Base-by-base conservation (phyloP, 306 rosid genomes). In the Corylus americana region DNA sequence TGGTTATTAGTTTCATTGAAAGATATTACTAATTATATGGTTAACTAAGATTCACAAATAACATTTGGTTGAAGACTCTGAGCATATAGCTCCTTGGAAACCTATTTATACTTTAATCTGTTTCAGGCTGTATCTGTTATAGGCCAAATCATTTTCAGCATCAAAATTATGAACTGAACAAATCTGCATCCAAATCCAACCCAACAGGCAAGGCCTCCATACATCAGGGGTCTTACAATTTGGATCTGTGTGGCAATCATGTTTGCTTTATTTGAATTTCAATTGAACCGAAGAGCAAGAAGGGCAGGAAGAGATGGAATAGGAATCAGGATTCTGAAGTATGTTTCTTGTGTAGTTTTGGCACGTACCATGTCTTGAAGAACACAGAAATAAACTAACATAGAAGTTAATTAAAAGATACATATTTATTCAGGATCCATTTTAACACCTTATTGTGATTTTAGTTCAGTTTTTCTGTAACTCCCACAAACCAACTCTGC, bases 311-410 rank as follows among this genome's bases (percentile, higher is more conserved):
- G 49, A 37, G 7, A 16, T 16, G 6, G 16, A 8, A 37, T 37
- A 16, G 5, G 49, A 66, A 39, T 66, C 35, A 37, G 6, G 49
- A 37, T 66, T 37, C 49, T 37, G 47, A 1, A 35, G 47, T 37
- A 66, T 7, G n/a, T 64, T 64, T 64, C 48, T 64, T 64, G 37
- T 31, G 48, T 16, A 64, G 70, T 64, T 64, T 25, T 35, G 70
- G 18, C 1, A 25, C 25, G 39, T 27, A 27, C 13, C 48, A 31
- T 37, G 22, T 16, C 10, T 63, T 62, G 45, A 39, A 14, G 25
- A 31, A 64, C 48, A 16, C 3, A 64, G 20, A 64, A 64, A 27
- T 64, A 17, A 37, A 35, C 42, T 11, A 39, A 5, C 44, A 17
- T 17, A 17, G 48, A 11, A 66, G 14, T 66, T 8, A 17, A 17